phyloP scores from a whole-genome alignment of 305 asterid species.

The Striga hermonthica region DNA sequence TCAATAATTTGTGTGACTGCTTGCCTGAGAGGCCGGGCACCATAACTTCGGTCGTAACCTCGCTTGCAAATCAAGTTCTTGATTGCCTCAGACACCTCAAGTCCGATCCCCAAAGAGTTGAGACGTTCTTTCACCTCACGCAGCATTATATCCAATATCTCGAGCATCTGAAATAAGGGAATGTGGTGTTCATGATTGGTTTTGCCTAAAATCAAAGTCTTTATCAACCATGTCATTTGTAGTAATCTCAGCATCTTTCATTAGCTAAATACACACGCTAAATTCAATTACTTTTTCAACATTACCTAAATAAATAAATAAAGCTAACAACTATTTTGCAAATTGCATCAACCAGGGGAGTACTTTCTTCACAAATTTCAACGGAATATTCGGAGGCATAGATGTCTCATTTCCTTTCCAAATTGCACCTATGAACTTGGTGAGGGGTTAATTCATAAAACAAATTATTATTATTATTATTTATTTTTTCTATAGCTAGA shows the following conservation, averaged over 20 bases:
- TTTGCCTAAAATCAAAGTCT: slow-evolving; percentile 14
- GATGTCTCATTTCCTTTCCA: not conserved
- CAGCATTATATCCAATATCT: slow-evolving; percentile 73
- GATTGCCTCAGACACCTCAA: slow-evolving; percentile 76
- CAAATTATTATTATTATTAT: not conserved
- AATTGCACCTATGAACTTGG: not conserved
- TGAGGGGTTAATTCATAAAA: not conserved
- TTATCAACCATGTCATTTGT: not conserved
- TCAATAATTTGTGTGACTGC: slow-evolving; percentile 75
- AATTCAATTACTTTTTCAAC: not conserved
- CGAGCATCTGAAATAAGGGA: slow-evolving; percentile 61
- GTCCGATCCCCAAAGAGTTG: slow-evolving; percentile 51
- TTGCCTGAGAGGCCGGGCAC: slow-evolving; percentile 90
- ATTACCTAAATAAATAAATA: not conserved
- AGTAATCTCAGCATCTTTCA: not conserved
- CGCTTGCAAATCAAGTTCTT: slow-evolving; percentile 76
- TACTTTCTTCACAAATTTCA: not conserved
- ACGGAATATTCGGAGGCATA: not conserved
- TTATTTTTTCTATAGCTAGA: not conserved
- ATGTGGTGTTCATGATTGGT: not conserved
- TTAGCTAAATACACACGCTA: not conserved
- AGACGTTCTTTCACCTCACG: slow-evolving; percentile 76
- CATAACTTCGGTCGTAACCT: slow-evolving; percentile 88
- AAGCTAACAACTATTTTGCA: not conserved
- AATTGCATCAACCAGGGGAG: not conserved